These are phyloP conservation scores for Eucalyptus polybractea DNA, from an alignment of 345 rosid genomes.

Conservation along the genomic window DNA sequence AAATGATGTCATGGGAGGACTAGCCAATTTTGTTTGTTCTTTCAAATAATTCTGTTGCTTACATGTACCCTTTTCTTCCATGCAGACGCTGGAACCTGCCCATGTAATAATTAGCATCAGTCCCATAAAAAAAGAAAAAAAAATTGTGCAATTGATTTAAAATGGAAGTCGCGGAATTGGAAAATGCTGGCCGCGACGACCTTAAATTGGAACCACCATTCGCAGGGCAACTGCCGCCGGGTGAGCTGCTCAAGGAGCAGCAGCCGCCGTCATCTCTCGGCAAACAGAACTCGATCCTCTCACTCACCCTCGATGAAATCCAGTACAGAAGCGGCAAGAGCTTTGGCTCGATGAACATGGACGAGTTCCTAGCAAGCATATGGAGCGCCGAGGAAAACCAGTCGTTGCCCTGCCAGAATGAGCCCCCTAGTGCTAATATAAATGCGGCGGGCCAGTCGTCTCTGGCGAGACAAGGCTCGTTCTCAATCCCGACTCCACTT, in stretches of 20 bases:
- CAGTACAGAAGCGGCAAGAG: conserved; percentile 68
- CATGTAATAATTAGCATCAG: not conserved
- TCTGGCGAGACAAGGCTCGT: conserved; percentile 49
- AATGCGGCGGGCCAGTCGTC: not conserved
- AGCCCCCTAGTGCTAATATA: not conserved
- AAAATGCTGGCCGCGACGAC: not conserved
- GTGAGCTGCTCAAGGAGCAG: not conserved
- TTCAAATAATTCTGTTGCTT: not conserved
- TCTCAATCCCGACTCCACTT: conserved; percentile 55
- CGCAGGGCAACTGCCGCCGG: not conserved
- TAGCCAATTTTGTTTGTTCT: not conserved
- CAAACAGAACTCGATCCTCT: conserved; percentile 39
- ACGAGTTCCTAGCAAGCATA: conserved; percentile 64
- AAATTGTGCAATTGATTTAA: not conserved
- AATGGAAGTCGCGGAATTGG: not conserved
- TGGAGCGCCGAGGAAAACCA: conserved; percentile 57
- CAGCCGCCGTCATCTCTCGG: not conserved
- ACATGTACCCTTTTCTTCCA: not conserved
- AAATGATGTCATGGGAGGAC: not conserved
- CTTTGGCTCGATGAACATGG: conserved; percentile 91
- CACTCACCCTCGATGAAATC: conserved; percentile 74
- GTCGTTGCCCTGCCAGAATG: not conserved
- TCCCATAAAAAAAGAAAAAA: no score
- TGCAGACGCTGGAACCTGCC: not conserved
- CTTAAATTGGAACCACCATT: not conserved